Percentiles rank a stretch among this genome's conserved stretches.
phyloP scores from a whole-genome alignment of 768 basidiomycete species.

The Tulasnella sp. region DNA sequence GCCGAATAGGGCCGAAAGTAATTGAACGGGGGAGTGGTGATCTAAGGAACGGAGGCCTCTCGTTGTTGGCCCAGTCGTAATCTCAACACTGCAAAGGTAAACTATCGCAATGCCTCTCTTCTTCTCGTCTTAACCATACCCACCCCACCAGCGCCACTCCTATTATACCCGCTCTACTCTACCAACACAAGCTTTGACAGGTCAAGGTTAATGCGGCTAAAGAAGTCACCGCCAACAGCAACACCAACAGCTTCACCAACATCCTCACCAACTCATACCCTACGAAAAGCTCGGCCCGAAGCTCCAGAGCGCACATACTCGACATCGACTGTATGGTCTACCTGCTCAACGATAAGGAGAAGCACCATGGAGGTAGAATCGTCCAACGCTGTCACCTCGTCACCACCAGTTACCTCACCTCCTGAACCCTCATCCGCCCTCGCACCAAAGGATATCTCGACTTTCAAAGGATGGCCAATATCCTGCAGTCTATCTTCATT shows the following conservation, averaged over 20 bases:
- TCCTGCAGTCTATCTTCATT: background rate
- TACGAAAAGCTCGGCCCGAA: background rate
- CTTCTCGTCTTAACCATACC: too few species aligned
- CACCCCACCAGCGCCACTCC: too few species aligned
- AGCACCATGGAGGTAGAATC: background rate
- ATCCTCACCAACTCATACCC: background rate
- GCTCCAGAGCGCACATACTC: background rate
- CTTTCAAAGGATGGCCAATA: constrained; percentile 14
- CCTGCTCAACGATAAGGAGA: background rate
- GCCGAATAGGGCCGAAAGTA: too few species aligned
- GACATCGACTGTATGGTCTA: background rate
- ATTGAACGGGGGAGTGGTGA: too few species aligned
- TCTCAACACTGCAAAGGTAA: too few species aligned
- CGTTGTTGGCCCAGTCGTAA: too few species aligned
- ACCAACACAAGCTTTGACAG: too few species aligned
- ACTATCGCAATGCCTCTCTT: too few species aligned
- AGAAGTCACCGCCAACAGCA: background rate
- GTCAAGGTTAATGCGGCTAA: background rate
- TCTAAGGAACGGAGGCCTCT: too few species aligned
- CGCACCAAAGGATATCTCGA: background rate
- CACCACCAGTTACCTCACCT: background rate
- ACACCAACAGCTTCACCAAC: background rate
- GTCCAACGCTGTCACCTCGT: background rate
- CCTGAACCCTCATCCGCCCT: background rate
- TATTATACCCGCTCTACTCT: too few species aligned